A percentile compares a stretch with the other conserved stretches of the same genome.
phyloP scores from a whole-genome alignment of 495 filamentous ascomycete species.

The Darksidea phi region DNA sequence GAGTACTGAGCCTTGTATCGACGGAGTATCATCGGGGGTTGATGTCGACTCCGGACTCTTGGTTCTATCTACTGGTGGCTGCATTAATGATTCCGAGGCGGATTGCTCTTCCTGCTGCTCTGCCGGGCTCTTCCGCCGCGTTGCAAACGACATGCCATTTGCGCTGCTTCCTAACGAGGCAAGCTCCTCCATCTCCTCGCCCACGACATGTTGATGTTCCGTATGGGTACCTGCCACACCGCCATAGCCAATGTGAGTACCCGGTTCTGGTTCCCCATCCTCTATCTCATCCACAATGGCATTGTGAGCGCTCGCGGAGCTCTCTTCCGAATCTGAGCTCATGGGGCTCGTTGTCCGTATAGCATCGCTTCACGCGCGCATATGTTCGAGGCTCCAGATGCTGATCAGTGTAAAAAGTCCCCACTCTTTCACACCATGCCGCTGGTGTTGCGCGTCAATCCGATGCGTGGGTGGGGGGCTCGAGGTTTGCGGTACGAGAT shows the following conservation, averaged over 20 bases:
- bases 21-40: conserved; percentile 85
- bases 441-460: too few relatives aligned
- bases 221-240: too few relatives aligned
- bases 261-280: conserved; percentile 10
- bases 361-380: conserved; percentile 37
- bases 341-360: conserved; percentile 37
- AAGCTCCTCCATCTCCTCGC: conserved; percentile 20
- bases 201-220: neutral
- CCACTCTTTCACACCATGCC: conserved; percentile 11
- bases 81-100: conserved; percentile 22
- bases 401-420: neutral
- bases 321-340: conserved; percentile 45
- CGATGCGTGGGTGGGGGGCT: too few relatives aligned
- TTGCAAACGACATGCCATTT: conserved; percentile 31
- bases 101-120: conserved; percentile 4
- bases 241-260: neutral
- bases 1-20: conserved; percentile 78
- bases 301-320: conserved; percentile 36
- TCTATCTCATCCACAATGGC: conserved; percentile 27
- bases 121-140: neutral
- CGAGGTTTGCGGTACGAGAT: too few relatives aligned
- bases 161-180: conserved; percentile 7
- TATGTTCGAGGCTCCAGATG: neutral
- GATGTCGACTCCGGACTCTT: conserved; percentile 53
- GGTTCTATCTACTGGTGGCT: neutral